phyloP scores from a whole-genome alignment of 106 monocot genomes.

The Apostasia ramifera region DNA sequence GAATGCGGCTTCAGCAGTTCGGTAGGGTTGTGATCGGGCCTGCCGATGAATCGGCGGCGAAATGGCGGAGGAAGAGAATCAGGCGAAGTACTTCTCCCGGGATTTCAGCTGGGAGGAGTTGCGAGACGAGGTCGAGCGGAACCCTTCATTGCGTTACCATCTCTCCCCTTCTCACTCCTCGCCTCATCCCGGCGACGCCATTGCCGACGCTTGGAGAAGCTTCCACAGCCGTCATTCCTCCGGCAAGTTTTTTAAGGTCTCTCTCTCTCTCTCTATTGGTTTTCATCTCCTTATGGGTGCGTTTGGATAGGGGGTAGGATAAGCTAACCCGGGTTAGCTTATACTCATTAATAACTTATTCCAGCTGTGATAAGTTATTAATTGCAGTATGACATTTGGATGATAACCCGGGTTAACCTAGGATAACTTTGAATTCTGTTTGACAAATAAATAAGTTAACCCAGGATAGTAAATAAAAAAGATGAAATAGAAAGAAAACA shows the following conservation, averaged over 20 bases:
- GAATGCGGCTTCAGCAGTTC: too few relatives aligned
- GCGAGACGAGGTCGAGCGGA: slow-evolving; percentile 42
- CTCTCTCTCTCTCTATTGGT: neutral
- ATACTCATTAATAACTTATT: neutral
- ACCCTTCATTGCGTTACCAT: slow-evolving; percentile 51
- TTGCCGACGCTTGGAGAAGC: slow-evolving; percentile 60
- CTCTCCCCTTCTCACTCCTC: slow-evolving; percentile 24
- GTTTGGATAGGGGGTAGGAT: neutral
- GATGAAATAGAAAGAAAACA: too few relatives aligned
- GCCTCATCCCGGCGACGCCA: slow-evolving; percentile 7
- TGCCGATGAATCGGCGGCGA: neutral
- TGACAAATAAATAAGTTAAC: too few relatives aligned
- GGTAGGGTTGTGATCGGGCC: slow-evolving; percentile 1
- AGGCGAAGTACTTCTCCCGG: slow-evolving; percentile 57
- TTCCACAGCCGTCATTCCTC: slow-evolving; percentile 84
- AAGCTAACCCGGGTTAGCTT: neutral
- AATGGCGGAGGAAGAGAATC: slow-evolving; percentile 30
- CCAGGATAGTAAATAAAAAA: too few relatives aligned
- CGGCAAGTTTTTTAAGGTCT: slow-evolving; percentile 84
- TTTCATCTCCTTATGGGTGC: neutral
- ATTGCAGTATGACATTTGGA: neutral
- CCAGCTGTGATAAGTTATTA: neutral
- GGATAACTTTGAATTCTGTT: too few relatives aligned
- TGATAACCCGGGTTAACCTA: too few relatives aligned
- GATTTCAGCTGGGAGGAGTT: slow-evolving; percentile 87